Evolutionary conservation across 2,329 filamentous ascomycete species (phyloP).

Genomic region (Hypoxylon sp.): DNA sequence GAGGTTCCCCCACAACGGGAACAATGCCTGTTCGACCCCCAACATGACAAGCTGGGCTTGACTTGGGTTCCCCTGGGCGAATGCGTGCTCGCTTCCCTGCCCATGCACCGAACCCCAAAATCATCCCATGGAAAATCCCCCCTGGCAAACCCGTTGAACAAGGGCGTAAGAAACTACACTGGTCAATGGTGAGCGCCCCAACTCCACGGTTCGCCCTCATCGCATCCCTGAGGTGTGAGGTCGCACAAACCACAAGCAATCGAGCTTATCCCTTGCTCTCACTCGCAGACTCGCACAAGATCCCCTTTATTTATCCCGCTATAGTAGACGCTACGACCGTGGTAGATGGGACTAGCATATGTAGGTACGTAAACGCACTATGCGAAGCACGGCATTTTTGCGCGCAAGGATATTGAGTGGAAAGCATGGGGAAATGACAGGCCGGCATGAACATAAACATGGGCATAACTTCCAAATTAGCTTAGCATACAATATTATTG

Average conservation of each 20-base stretch:
- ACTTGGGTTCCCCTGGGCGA: slow-evolving; percentile 34
- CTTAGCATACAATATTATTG: slow-evolving; percentile 14
- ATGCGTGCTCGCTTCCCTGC: slow-evolving; percentile 41
- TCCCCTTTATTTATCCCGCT: slow-evolving; percentile 41
- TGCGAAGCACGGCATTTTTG: slow-evolving; percentile 44
- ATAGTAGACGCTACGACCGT: slow-evolving; percentile 37
- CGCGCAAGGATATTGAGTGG: slow-evolving; percentile 32
- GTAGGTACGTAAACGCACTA: slow-evolving; percentile 32
- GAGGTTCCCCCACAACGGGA: slow-evolving; percentile 42
- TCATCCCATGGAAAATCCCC: slow-evolving; percentile 27
- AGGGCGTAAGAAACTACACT: slow-evolving; percentile 34
- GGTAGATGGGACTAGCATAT: slow-evolving; percentile 37
- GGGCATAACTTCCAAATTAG: slow-evolving; percentile 4
- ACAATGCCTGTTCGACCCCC: slow-evolving; percentile 39
- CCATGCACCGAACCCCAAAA: slow-evolving; percentile 41
- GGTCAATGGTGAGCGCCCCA: slow-evolving; percentile 35
- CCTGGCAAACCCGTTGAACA: slow-evolving; percentile 31
- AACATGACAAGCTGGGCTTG: slow-evolving; percentile 32
- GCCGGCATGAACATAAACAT: slow-evolving; percentile 22
- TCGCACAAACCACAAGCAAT: slow-evolving; percentile 45
- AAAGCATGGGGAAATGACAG: slow-evolving; percentile 28
- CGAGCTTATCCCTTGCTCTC: slow-evolving; percentile 44
- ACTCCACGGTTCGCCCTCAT: slow-evolving; percentile 44
- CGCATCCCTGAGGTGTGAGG: slow-evolving; percentile 43
- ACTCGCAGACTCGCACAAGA: slow-evolving; percentile 44